These are phyloP conservation scores for Pholiota adiposa DNA, from an alignment of 1,284 basidiomycete species.

Conservation along the genomic window DNA sequence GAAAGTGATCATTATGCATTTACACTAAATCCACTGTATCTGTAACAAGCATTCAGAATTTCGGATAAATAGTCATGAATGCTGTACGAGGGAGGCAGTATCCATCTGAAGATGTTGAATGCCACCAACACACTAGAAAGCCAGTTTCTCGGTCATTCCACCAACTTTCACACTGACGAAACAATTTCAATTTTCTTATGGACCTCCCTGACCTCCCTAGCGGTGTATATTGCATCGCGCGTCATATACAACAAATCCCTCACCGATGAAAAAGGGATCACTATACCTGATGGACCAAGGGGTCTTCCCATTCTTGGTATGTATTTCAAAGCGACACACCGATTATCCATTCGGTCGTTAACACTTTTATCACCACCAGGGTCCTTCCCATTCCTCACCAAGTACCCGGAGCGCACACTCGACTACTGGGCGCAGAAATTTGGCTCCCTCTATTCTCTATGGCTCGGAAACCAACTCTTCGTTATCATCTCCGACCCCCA, in stretches of 20 bases:
- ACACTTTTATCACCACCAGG: constrained; percentile 20
- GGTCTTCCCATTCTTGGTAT: constrained; percentile 28
- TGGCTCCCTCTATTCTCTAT: constrained; percentile 41
- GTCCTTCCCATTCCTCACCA: constrained; percentile 40
- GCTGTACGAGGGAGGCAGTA: too few species aligned
- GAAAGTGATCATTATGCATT: too few species aligned
- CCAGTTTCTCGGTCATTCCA: background rate
- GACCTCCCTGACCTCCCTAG: constrained; percentile 26
- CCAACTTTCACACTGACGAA: too few species aligned
- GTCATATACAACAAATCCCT: constrained; percentile 16
- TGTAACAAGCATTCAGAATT: too few species aligned
- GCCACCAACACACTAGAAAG: background rate
- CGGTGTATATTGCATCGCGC: constrained; percentile 22
- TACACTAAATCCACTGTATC: too few species aligned
- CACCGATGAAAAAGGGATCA: constrained; percentile 27
- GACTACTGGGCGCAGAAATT: constrained; percentile 41
- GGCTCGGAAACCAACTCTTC: constrained; percentile 44
- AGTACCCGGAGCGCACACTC: constrained; percentile 41
- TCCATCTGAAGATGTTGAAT: background rate
- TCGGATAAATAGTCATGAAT: too few species aligned
- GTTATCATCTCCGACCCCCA: constrained; percentile 41
- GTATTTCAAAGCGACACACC: background rate
- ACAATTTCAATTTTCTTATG: constrained; percentile 21
- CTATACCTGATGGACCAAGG: constrained; percentile 31
- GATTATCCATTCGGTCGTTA: background rate